Evolutionary conservation across 1,284 basidiomycete genomes (phyloP).

Genomic region (Moesziomyces sp.): DNA sequence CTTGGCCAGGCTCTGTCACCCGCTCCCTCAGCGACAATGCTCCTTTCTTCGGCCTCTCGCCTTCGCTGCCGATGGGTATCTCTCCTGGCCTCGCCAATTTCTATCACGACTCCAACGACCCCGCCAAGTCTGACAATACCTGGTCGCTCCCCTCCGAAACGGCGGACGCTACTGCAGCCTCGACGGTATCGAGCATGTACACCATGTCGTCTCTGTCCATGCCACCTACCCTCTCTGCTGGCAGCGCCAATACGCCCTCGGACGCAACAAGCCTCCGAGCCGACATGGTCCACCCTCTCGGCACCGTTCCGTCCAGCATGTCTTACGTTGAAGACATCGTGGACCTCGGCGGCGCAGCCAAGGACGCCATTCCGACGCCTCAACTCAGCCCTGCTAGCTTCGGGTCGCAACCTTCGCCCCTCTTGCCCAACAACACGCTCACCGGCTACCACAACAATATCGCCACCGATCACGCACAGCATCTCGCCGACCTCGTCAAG

Average conservation of each 20-base stretch:
- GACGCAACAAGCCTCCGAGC: slow-evolving; percentile 21
- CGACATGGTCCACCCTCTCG: slow-evolving; percentile 30
- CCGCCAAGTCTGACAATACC: slow-evolving; percentile 3
- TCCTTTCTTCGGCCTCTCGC: slow-evolving; percentile 23
- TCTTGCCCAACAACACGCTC: slow-evolving; percentile 25
- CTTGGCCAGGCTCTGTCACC: slow-evolving; percentile 10
- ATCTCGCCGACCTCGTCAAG: slow-evolving; percentile 41
- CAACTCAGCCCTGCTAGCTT: slow-evolving; percentile 32
- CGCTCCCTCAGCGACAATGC: slow-evolving; percentile 14
- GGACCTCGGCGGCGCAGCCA: slow-evolving; percentile 6
- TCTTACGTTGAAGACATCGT: slow-evolving; percentile 19
- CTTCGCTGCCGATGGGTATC: slow-evolving; percentile 12
- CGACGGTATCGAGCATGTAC: slow-evolving; percentile 11
- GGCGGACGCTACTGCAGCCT: background rate
- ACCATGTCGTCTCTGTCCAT: slow-evolving; percentile 2
- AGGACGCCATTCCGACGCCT: slow-evolving; percentile 13
- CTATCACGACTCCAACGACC: slow-evolving; percentile 9
- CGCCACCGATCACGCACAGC: slow-evolving; percentile 34
- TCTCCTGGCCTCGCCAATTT: slow-evolving; percentile 18
- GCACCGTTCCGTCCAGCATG: slow-evolving; percentile 12
- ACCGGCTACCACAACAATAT: slow-evolving; percentile 41
- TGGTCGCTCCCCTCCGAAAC: slow-evolving; percentile 17
- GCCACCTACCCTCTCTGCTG: slow-evolving; percentile 17
- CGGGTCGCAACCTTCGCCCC: slow-evolving; percentile 25
- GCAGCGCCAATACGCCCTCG: slow-evolving; percentile 12